A percentile compares a stretch with the other conserved stretches of the same genome.
Conservation (phyloP, 768 basidiomycete species). For the Zangia roseola region DNA sequence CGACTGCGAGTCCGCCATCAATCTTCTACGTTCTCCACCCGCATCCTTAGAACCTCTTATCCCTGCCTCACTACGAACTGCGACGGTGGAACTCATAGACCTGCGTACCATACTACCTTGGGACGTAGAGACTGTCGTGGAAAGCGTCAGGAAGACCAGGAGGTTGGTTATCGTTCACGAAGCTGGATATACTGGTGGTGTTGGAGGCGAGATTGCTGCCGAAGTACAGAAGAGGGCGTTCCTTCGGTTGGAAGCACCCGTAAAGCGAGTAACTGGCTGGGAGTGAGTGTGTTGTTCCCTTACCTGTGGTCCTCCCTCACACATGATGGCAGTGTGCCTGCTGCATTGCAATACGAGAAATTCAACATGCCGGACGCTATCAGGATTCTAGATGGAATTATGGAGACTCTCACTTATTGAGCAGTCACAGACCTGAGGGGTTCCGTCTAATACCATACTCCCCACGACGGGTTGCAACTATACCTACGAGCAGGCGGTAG, state of each 20-base stretch:
- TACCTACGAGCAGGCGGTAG: background rate
- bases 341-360: conserved; percentile 84
- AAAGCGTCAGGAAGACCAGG: conserved; percentile 84
- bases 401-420: conserved; percentile 79
- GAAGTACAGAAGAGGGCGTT: conserved; percentile 89
- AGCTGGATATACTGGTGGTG: conserved; percentile 82
- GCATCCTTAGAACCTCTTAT: conserved; percentile 60
- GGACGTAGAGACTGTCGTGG: conserved; percentile 77
- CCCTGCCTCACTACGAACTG: conserved; percentile 60
- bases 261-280: conserved; percentile 87
- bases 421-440: background rate
- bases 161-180: conserved; percentile 90
- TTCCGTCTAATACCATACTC: background rate
- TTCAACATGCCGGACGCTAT: conserved; percentile 89
- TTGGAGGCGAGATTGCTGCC: conserved; percentile 90
- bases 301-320: conserved; percentile 1
- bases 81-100: conserved; percentile 87
- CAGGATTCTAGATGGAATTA: conserved; percentile 76
- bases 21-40: conserved; percentile 68
- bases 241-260: conserved; percentile 83
- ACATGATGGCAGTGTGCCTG: conserved; percentile 59
- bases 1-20: conserved; percentile 82
- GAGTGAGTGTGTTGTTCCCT: conserved; percentile 61
- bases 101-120: conserved; percentile 86
- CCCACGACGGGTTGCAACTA: background rate